phyloP scores from a whole-genome alignment of 306 rosid species.

The Vicia faba region DNA sequence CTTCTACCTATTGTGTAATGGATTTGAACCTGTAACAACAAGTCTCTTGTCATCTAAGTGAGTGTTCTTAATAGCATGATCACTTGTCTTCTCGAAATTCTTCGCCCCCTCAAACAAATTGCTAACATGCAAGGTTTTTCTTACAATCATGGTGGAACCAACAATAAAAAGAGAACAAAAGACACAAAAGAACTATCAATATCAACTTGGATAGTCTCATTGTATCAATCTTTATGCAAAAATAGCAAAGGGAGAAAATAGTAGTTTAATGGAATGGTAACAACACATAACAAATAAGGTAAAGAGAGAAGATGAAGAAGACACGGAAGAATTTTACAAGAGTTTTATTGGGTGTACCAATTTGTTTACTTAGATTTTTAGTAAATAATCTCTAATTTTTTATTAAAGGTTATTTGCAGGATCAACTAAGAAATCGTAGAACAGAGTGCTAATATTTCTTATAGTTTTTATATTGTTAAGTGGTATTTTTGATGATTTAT shows the following conservation, averaged over 20 bases:
- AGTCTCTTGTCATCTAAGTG: slow-evolving; percentile 55
- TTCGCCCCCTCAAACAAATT: slow-evolving; percentile 24
- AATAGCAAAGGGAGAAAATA: not conserved
- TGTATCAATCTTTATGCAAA: not conserved
- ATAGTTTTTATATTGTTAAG: no score
- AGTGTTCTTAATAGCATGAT: slow-evolving; percentile 32
- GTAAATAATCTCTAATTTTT: no score
- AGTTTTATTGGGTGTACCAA: no score
- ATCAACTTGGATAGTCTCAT: slow-evolving; percentile 46
- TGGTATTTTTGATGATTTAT: no score
- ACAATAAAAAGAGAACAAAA: slow-evolving; percentile 42
- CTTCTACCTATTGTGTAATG: slow-evolving; percentile 42
- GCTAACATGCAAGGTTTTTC: slow-evolving; percentile 30
- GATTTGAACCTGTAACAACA: slow-evolving; percentile 83
- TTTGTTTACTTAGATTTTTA: no score
- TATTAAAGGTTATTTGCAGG: no score
- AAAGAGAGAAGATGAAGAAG: not conserved
- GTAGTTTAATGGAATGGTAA: not conserved
- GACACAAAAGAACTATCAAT: slow-evolving; percentile 43
- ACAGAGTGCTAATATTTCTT: no score
- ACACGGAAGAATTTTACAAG: slow-evolving; percentile 21
- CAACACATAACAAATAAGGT: not conserved
- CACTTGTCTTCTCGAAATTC: slow-evolving; percentile 25
- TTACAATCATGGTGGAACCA: slow-evolving; percentile 38
- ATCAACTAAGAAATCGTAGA: no score